Evolutionary conservation across 768 basidiomycete species (phyloP), one percentile per base, ranked within the genome.

Genomic region (Auricularia auricula-judae): DNA sequence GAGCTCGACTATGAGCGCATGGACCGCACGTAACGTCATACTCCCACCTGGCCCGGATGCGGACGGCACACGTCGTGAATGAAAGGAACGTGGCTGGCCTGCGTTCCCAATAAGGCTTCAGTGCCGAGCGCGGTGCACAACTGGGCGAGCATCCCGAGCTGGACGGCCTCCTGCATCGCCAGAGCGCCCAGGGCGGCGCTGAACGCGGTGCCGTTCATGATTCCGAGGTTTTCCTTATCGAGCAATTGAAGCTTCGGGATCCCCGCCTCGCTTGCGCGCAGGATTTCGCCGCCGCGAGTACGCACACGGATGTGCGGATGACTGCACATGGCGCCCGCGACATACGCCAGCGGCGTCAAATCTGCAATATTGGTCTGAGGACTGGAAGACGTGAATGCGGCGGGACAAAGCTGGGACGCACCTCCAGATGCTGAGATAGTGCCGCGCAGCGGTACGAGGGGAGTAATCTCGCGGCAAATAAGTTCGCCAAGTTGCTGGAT

Each of bases 121-220:
- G 73, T 71, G 7, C 72, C 74, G 64, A 75, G 64, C 0, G 74
- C 74, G 23, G 74, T 75, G 21, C 65, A 61, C 11, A 71, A 70
- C 67, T 74, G 71, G n/a, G 74, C 67, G 39, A 76, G 66, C 44
- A 72, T 63, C 2, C 69, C 66, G 54, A 74, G 68, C 58, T 66
- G 66, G 42, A 85, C 82, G 18, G 89, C 85, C 60, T 90, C 88
- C 68, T 85, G 82, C 63, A 91, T 75, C 8, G 87, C 89, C 16
- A 94, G 79, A 5, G 86, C 79, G 3, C 84, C 88, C n/a, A 91
- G 82, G 5, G 89, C 85, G 0, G 91, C 85, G 39, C 87, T 89
- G 74, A 92, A 92, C 0, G 90, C 89, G 1, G 91, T 92, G 61
- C 92, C 93, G 71, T 94, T 94, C 51, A 91, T 75, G 62, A 91